A percentile compares a stretch with the other conserved stretches of the same genome.
Conservation (phyloP, 179 eudicot genomes). For the Beta macrorhiza region DNA sequence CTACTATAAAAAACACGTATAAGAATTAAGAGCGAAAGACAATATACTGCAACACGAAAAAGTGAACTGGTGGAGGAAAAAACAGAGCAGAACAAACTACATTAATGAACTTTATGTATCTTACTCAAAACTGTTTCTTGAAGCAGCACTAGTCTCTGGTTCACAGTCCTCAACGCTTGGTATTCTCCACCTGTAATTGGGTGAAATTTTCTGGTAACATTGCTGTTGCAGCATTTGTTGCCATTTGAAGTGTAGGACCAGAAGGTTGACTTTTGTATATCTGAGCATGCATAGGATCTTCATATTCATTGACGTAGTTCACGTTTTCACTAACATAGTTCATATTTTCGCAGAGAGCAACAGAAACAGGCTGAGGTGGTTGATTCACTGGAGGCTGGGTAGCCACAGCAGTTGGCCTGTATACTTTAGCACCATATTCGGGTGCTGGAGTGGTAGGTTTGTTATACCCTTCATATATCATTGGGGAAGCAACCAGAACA, state of each 20-base stretch:
- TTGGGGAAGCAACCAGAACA: conserved; percentile 33
- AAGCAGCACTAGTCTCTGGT: conserved; percentile 1
- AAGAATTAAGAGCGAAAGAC: neutral
- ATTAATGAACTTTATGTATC: conserved; percentile 11
- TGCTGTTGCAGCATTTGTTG: conserved; percentile 35
- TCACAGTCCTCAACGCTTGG: conserved; percentile 23
- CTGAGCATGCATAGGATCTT: conserved; percentile 66
- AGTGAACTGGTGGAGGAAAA: neutral
- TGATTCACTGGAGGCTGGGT: conserved; percentile 38
- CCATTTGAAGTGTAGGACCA: conserved; percentile 45
- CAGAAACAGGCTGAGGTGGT: conserved; percentile 39
- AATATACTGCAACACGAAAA: conserved; percentile 4
- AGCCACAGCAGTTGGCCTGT: conserved; percentile 21
- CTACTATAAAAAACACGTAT: conserved; percentile 10
- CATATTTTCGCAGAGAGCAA: conserved; percentile 32
- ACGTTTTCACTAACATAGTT: conserved; percentile 16
- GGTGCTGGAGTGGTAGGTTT: conserved; percentile 30
- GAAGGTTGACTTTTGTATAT: conserved; percentile 89
- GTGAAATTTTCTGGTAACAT: conserved; percentile 49
- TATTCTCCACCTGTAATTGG: conserved; percentile 43
- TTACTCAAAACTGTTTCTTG: conserved; percentile 21
- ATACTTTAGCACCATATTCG: conserved; percentile 37
- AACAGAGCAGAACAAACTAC: neutral
- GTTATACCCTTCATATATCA: conserved; percentile 42
- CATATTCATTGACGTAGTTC: conserved; percentile 41